phyloP scores from a whole-genome alignment of 139 green algal genomes.

The Chlorella sp. region DNA sequence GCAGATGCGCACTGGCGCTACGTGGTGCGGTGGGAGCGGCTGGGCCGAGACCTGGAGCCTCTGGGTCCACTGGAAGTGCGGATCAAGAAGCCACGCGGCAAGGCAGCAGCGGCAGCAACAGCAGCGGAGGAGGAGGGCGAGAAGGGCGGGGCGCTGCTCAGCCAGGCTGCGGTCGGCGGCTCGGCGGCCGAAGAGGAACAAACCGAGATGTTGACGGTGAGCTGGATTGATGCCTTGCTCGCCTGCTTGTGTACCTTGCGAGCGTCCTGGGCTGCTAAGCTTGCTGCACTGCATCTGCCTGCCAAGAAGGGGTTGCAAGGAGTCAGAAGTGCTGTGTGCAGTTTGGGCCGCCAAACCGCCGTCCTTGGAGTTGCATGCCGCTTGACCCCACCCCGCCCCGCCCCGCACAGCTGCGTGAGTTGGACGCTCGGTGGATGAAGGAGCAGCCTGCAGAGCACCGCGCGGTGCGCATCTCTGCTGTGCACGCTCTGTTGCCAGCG shows the following conservation, averaged over 20 bases:
- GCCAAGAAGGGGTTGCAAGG: too few relatives aligned
- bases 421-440: constrained; percentile 35
- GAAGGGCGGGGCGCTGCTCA: neutral
- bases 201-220: neutral
- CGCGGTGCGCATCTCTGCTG: constrained; percentile 6
- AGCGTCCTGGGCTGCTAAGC: neutral
- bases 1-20: constrained; percentile 46
- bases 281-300: neutral
- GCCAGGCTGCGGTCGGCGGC: neutral
- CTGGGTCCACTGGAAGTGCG: constrained; percentile 19
- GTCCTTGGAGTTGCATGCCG: too few relatives aligned
- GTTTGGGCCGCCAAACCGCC: too few relatives aligned
- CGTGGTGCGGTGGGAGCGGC: constrained; percentile 40
- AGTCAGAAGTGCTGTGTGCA: too few relatives aligned
- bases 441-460: constrained; percentile 34
- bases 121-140: neutral
- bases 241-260: too few relatives aligned
- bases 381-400: too few relatives aligned
- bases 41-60: neutral
- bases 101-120: neutral
- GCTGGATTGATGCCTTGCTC: neutral
- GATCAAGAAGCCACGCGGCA: constrained; percentile 4
- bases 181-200: neutral
- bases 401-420: neutral
- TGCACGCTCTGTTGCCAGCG: neutral